Percentiles rank a stretch among this genome's conserved stretches.
Evolutionary conservation across 148 eudicot species (phyloP).

Genomic region (Euryodendron excelsum): DNA sequence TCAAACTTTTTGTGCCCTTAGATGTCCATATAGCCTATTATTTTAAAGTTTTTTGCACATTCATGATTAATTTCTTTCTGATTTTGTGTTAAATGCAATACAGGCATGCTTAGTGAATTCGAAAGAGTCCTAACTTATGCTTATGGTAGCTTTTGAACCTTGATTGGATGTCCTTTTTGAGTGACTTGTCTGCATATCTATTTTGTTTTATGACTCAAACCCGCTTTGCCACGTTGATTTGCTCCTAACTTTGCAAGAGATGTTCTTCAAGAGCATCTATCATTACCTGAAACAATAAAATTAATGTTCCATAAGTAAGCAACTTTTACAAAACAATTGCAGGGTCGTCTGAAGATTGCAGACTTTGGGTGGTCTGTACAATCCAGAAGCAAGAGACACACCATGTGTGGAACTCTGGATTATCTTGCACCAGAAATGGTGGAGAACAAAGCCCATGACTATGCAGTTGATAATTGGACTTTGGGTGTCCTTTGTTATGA

Average conservation of each 20-base stretch:
- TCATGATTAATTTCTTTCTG: not conserved
- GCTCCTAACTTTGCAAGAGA: not conserved
- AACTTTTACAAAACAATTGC: not conserved
- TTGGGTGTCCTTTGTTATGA: conserved; percentile 82
- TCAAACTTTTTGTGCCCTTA: no score
- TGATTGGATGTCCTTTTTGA: not conserved
- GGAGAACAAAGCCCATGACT: conserved; percentile 85
- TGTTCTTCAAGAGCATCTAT: not conserved
- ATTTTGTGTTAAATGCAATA: not conserved
- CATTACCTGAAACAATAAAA: not conserved
- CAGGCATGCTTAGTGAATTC: no score
- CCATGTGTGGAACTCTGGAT: conserved; percentile 95
- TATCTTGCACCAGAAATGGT: conserved; percentile 97
- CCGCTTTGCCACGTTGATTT: not conserved
- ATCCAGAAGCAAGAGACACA: conserved; percentile 67
- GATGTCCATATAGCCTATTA: not conserved
- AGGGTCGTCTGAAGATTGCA: conserved; percentile 90
- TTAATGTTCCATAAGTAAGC: not conserved
- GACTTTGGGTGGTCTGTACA: conserved; percentile 98
- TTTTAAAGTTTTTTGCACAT: not conserved
- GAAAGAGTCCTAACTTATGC: not conserved
- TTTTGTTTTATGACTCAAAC: not conserved
- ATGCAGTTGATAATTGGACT: conserved; percentile 92
- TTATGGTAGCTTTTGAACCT: not conserved
- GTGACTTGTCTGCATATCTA: not conserved